Percentiles rank a stretch among this genome's conserved stretches.
Conservation (phyloP, 805 yeast species). For the Teunomyces atbi region DNA sequence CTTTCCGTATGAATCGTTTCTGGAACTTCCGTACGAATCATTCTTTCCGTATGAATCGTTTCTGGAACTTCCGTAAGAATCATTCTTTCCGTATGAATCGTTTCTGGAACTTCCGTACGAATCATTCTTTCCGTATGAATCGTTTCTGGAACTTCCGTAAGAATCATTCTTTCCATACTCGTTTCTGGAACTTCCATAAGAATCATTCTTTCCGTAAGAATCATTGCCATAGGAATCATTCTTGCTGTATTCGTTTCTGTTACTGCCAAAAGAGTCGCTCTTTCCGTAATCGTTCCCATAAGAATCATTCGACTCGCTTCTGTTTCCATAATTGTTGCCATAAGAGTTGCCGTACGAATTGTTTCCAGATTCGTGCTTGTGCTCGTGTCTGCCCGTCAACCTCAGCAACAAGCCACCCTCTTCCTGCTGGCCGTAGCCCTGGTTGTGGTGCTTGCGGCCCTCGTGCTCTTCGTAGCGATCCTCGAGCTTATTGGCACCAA, state of each 20-base stretch:
- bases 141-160: no score
- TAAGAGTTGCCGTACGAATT: conserved; percentile 5
- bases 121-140: conserved; percentile 1
- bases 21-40: background rate
- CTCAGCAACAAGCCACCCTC: conserved; percentile 10
- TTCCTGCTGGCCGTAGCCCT: conserved; percentile 1
- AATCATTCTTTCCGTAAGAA: background rate
- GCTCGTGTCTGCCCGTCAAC: conserved; percentile 9
- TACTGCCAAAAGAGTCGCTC: no score
- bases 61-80: background rate
- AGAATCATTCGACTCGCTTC: no score
- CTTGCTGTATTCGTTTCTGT: no score
- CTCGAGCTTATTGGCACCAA: conserved; percentile 28
- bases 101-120: background rate
- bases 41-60: background rate
- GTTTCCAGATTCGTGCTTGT: conserved; percentile 7
- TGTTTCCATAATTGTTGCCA: no score
- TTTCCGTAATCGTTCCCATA: no score
- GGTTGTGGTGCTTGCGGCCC: conserved; percentile 8
- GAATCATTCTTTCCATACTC: conserved; percentile 10
- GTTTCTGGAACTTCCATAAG: background rate
- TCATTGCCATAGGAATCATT: no score
- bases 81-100: conserved; percentile 10
- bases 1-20: conserved; percentile 2
- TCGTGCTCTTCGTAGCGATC: conserved; percentile 17